Evolutionary conservation across 805 yeast species (phyloP).

Genomic region (Komagataella populi): DNA sequence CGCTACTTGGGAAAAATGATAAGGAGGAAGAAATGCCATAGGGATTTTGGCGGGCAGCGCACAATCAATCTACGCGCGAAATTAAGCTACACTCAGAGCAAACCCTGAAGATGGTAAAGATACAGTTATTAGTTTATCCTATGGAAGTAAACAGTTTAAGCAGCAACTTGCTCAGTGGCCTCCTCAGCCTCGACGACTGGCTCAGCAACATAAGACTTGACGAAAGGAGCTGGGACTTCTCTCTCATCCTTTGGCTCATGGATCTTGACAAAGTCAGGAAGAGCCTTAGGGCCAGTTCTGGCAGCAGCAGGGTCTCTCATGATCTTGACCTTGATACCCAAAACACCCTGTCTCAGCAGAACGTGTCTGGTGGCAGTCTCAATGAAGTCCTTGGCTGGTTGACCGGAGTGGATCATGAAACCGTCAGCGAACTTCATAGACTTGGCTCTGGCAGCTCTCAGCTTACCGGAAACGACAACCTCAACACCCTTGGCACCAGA

Average conservation of each 20-base stretch:
- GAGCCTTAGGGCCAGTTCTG: conserved; percentile 76
- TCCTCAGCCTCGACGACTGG: conserved; percentile 20
- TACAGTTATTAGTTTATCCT: background rate
- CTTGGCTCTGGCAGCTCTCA: conserved; percentile 99
- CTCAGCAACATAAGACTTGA: conserved; percentile 54
- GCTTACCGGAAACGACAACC: conserved; percentile 98
- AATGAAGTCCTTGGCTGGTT: conserved; percentile 97
- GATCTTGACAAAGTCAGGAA: conserved; percentile 91
- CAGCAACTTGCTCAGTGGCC: conserved; percentile 23
- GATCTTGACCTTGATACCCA: conserved; percentile 98
- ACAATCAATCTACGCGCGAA: background rate
- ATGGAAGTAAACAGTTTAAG: background rate
- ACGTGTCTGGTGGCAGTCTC: conserved; percentile 99
- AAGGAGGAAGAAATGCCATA: background rate
- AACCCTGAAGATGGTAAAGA: background rate
- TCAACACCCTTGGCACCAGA: conserved; percentile 99
- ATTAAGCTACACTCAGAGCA: background rate
- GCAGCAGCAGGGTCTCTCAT: conserved; percentile 95
- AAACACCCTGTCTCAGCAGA: conserved; percentile 98
- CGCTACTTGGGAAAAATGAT: background rate
- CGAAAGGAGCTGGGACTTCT: conserved; percentile 65
- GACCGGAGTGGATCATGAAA: conserved; percentile 99
- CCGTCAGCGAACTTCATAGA: conserved; percentile 99
- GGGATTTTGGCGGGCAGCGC: background rate
- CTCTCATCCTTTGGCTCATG: conserved; percentile 93